phyloP scores from a whole-genome alignment of 371 early-diverging fungal genomes.

The Blyttiomyces sp. region DNA sequence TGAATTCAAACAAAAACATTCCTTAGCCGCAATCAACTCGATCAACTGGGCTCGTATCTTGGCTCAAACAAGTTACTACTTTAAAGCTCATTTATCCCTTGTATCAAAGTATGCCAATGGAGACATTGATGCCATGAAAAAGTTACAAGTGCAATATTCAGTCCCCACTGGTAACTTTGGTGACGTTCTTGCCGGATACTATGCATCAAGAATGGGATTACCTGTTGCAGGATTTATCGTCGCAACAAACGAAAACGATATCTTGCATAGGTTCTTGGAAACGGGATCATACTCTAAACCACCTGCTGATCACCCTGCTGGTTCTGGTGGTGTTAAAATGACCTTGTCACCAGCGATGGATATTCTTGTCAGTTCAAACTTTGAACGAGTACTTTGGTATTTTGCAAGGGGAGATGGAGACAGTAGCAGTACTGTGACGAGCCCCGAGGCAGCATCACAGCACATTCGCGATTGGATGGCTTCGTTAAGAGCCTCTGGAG shows the following conservation, averaged over 20 bases:
- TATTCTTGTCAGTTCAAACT: slow-evolving; percentile 91
- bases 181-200: slow-evolving; percentile 93
- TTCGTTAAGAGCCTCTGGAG: slow-evolving; percentile 65
- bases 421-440: background rate
- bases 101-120: background rate
- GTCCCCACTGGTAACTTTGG: slow-evolving; percentile 99
- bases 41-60: slow-evolving; percentile 98
- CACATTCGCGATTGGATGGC: slow-evolving; percentile 70
- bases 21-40: slow-evolving; percentile 95
- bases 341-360: slow-evolving; percentile 97
- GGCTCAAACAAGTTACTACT: slow-evolving; percentile 94
- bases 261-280: slow-evolving; percentile 89
- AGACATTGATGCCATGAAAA: slow-evolving; percentile 10
- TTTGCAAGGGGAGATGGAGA: slow-evolving; percentile 31
- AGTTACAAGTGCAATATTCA: slow-evolving; percentile 67
- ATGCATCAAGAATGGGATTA: slow-evolving; percentile 87
- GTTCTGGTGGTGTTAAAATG: slow-evolving; percentile 63
- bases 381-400: slow-evolving; percentile 94
- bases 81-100: slow-evolving; percentile 76
- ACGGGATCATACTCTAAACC: slow-evolving; percentile 72
- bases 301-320: slow-evolving; percentile 21
- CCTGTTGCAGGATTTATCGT: slow-evolving; percentile 77
- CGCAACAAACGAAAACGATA: slow-evolving; percentile 96
- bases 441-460: slow-evolving; percentile 11
- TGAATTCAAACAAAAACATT: slow-evolving; percentile 69